Evolutionary conservation across 2,329 filamentous ascomycete species (phyloP).

Genomic region (Trichoderma sp.): DNA sequence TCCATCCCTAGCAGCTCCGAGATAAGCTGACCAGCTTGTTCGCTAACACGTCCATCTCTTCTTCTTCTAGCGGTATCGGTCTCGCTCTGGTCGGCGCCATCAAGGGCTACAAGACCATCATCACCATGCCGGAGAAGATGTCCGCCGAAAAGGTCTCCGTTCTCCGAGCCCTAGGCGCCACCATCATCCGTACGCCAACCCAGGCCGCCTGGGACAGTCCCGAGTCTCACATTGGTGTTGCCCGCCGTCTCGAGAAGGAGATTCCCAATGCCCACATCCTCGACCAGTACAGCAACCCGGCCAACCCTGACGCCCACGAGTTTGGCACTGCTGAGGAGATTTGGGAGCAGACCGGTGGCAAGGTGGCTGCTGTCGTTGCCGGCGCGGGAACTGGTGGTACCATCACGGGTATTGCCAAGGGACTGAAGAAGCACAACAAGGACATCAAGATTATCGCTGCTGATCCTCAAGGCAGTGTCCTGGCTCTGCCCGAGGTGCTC

Average conservation of each 20-base stretch:
- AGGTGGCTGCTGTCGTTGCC: constrained; percentile 78
- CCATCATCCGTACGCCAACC: constrained; percentile 95
- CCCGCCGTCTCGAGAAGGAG: constrained; percentile 84
- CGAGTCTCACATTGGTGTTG: constrained; percentile 96
- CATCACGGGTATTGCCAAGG: constrained; percentile 82
- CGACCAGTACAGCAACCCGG: constrained; percentile 87
- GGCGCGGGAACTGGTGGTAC: constrained; percentile 95
- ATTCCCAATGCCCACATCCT: constrained; percentile 96
- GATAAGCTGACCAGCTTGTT: not conserved
- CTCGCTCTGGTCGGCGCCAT: constrained; percentile 90
- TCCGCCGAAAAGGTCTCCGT: constrained; percentile 97
- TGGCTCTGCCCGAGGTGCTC: constrained; percentile 74
- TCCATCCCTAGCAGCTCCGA: constrained; percentile 19
- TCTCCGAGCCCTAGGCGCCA: constrained; percentile 86
- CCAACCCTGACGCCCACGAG: constrained; percentile 94
- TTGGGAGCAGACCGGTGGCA: constrained; percentile 83
- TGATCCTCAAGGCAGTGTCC: constrained; percentile 86
- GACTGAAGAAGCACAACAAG: constrained; percentile 81
- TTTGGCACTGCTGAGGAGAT: constrained; percentile 94
- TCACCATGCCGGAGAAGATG: constrained; percentile 99
- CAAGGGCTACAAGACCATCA: constrained; percentile 98
- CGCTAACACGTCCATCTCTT: constrained; percentile 28
- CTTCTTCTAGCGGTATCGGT: constrained; percentile 69
- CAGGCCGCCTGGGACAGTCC: constrained; percentile 92
- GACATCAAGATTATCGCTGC: constrained; percentile 86